Percentiles rank a stretch among this genome's conserved stretches.
These are phyloP conservation scores for Litchi chinensis DNA, from an alignment of 345 rosid species.

Conservation along the genomic window DNA sequence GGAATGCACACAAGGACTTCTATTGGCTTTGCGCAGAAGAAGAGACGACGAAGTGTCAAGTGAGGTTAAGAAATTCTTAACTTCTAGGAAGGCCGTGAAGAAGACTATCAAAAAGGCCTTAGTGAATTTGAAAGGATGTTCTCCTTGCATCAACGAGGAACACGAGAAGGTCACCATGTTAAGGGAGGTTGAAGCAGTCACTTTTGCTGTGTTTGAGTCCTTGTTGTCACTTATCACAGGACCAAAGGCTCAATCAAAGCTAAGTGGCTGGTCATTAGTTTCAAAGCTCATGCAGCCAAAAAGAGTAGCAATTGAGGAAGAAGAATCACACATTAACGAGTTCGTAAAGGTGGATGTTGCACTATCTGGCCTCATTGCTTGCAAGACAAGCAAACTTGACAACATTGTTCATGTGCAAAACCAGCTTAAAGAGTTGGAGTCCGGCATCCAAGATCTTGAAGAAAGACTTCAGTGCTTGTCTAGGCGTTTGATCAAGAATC, in stretches of 20 bases:
- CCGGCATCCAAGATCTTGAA: slow-evolving; percentile 53
- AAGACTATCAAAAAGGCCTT: slow-evolving; percentile 39
- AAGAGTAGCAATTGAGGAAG: slow-evolving; percentile 25
- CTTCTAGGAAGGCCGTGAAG: slow-evolving; percentile 39
- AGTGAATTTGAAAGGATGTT: slow-evolving; percentile 25
- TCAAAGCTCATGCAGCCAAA: slow-evolving; percentile 40
- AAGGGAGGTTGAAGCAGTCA: slow-evolving; percentile 34
- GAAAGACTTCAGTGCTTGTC: slow-evolving; percentile 43
- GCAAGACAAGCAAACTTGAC: slow-evolving; percentile 10
- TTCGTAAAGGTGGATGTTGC: slow-evolving; percentile 33
- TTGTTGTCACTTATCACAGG: slow-evolving; percentile 41
- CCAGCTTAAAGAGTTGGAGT: slow-evolving; percentile 32
- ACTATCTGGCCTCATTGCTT: slow-evolving; percentile 7
- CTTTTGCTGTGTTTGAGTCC: slow-evolving; percentile 25
- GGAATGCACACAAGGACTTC: slow-evolving; percentile 32
- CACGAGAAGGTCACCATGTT: slow-evolving; percentile 27
- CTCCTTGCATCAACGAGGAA: background rate
- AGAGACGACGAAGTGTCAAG: slow-evolving; percentile 13
- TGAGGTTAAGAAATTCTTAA: slow-evolving; percentile 26
- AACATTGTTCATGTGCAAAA: slow-evolving; percentile 22
- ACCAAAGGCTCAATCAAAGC: slow-evolving; percentile 26
- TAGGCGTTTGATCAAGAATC: slow-evolving; percentile 41
- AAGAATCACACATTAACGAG: slow-evolving; percentile 31
- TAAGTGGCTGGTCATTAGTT: slow-evolving; percentile 38
- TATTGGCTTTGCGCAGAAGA: slow-evolving; percentile 35